Evolutionary conservation across 768 basidiomycete species (phyloP), one percentile per base, ranked within the genome.

Genomic region (Suillus spraguei): DNA sequence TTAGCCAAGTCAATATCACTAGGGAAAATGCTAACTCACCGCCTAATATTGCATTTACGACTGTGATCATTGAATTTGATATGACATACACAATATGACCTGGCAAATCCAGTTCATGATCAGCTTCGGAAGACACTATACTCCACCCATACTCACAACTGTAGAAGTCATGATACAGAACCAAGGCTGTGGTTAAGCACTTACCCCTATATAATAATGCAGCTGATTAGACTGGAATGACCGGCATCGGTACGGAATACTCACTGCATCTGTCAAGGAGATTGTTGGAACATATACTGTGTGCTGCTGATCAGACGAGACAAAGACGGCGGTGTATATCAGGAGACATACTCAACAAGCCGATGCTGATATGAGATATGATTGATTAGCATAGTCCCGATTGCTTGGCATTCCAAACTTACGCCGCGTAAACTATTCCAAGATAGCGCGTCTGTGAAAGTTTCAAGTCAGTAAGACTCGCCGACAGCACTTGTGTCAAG

Each of bases 391-490:
- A 16, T 14, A 38, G 7, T 6, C 4, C 4, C n/a, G 8, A 55
- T 9, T 9, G 16, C 14, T 36, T 55, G 16, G 54, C 14, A n/a
- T 22, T 22, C n/a, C 8, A 16, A 55, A 55, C 36, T 38, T 55
- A 55, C 54, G 11, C n/a, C 6, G n/a, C n/a, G 8, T 55, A 55
- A 16, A 36, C 14, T 36, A 55, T 38, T 55, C 54, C 54, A 55
- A 55, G 54, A 14, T 55, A 55, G 35, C 54, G 54, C 4, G 35
- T 7, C 54, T 55, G 16, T 35, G 8, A 54, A 7, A 54, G 4
- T 16, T 4, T 36, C 4, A 9, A 24, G 22, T 55, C n/a, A 55
- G 35, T 8, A 38, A 8, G 16, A 16, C 35, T 55, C 8, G 8
- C 14, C 24, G 9, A 49, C 24, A 3, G 9, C 24, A 16, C 7